Evolutionary conservation across 78 protist genomes (phyloP), one percentile per base, ranked within the genome.

Genomic region (Protostelium mycophagum): DNA sequence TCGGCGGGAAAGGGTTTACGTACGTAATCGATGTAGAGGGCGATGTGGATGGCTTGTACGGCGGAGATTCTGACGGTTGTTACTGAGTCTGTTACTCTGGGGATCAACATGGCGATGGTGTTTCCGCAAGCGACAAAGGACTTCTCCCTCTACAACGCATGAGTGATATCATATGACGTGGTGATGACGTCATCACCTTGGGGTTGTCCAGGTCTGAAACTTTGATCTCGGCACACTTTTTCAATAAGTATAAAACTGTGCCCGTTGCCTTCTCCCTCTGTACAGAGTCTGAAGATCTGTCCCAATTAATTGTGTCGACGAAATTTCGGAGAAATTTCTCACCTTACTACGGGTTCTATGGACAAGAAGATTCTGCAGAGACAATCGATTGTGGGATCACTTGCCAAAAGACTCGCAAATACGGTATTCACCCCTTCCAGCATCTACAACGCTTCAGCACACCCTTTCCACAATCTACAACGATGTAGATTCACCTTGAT

Each of bases 71-170:
- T 84, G 83, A 94, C n/a, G 35, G 35, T 51, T 25, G 51, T 1
- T 31, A 88, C 94, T 23, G 96, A 93, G 34, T 94, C 96, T 0
- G 93, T 87, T 37, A 90, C 88, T 39, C 96, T 83, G 84, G 96
- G 96, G 0, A 89, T 86, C 0, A 94, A 25, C 16, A 94, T 73
- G 1, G 92, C 84, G 28, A 94, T 9, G 0, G 87, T 51, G 28
- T 86, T 29, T 86, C 94, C 94, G 84, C 87, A 89, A 16, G 88
- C 83, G 28, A 89, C 94, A 39, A 91, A 91, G 39, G 88, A 35
- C 34, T 93, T 89, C 34, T 93, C 91, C 0, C 38, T 63, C 38
- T 91, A 91, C 35, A 51, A 35, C 36, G 83, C 85, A 38, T 90
- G 87, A 0, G 88, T 31, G n/a, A 51, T 16, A 51, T 51, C 73